Evolutionary conservation across 495 filamentous ascomycete species (phyloP).

Genomic region (Recurvomyces mirabilis): DNA sequence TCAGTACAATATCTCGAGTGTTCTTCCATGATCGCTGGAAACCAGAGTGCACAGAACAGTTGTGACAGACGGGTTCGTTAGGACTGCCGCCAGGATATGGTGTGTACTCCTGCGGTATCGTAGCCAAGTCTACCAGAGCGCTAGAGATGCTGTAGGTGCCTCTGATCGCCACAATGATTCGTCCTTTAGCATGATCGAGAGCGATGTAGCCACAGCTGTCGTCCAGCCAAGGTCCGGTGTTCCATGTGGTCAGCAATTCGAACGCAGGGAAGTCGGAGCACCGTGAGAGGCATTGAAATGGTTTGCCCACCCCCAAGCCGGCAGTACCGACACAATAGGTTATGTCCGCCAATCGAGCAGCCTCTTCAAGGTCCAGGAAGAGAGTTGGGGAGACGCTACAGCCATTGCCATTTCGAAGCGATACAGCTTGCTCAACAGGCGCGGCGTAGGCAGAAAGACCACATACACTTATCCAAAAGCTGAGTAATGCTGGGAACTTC

Average conservation of each 20-base stretch:
- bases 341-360: slow-evolving; percentile 83
- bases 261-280: slow-evolving; percentile 72
- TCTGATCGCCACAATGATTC: slow-evolving; percentile 84
- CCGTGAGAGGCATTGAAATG: slow-evolving; percentile 74
- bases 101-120: slow-evolving; percentile 77
- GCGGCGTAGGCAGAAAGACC: neutral
- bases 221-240: slow-evolving; percentile 73
- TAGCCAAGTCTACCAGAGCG: slow-evolving; percentile 77
- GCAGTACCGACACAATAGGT: slow-evolving; percentile 83
- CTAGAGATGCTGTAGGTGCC: slow-evolving; percentile 91
- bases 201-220: slow-evolving; percentile 94
- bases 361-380: slow-evolving; percentile 73
- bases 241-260: slow-evolving; percentile 76
- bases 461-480: too few species aligned
- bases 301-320: slow-evolving; percentile 57
- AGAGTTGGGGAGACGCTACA: slow-evolving; percentile 49
- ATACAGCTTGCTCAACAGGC: slow-evolving; percentile 6
- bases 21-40: slow-evolving; percentile 76
- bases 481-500: too few species aligned
- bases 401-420: slow-evolving; percentile 13
- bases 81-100: slow-evolving; percentile 53
- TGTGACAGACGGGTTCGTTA: slow-evolving; percentile 39
- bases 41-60: slow-evolving; percentile 86
- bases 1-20: slow-evolving; percentile 53
- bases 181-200: slow-evolving; percentile 54